Percentiles rank a stretch among this genome's conserved stretches.
phyloP scores from a whole-genome alignment of 164 flowering plant genomes.

The Sedum album region DNA sequence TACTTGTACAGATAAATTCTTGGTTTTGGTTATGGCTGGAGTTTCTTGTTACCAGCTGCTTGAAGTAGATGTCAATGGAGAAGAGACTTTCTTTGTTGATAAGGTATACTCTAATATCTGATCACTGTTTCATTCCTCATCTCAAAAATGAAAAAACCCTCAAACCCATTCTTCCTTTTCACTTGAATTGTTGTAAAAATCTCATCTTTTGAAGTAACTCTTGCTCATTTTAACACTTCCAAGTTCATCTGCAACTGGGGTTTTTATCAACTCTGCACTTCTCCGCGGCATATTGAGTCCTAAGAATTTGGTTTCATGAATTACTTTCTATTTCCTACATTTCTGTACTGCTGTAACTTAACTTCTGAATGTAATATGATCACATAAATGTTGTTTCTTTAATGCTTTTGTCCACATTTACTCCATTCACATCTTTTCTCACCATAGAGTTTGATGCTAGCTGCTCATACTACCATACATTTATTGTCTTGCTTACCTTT shows the following conservation, averaged over 20 bases:
- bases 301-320: neutral
- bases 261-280: neutral
- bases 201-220: neutral
- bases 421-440: neutral
- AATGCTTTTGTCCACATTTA: neutral
- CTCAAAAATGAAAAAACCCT: too few species aligned
- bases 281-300: neutral
- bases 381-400: neutral
- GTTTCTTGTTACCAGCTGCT: constrained; percentile 31
- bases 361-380: neutral
- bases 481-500: neutral
- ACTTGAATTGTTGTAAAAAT: constrained; percentile 1
- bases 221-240: neutral
- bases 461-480: neutral
- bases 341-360: too few species aligned
- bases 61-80: constrained; percentile 63
- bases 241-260: neutral
- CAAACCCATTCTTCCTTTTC: neutral
- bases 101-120: constrained; percentile 45
- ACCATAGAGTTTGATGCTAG: neutral
- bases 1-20: neutral
- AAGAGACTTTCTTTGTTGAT: constrained; percentile 49
- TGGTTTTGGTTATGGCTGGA: constrained; percentile 18
- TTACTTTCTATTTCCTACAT: neutral
- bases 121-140: neutral